These are phyloP conservation scores for Diaporthe eres DNA, from an alignment of 2,329 filamentous ascomycete species.

Conservation along the genomic window DNA sequence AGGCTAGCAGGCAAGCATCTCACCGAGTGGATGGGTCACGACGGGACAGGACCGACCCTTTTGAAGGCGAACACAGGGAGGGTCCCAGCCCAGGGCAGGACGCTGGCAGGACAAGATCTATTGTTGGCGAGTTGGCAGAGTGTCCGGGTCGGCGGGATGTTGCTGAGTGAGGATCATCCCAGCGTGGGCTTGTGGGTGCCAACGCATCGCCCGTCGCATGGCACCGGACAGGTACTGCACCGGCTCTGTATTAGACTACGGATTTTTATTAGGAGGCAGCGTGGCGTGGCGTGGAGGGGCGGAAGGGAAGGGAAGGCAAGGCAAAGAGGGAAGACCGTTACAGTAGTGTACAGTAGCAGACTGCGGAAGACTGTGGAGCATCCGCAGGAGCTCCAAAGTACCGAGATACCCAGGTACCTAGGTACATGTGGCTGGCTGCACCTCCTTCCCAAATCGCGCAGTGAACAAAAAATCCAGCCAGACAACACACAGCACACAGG, in stretches of 20 bases:
- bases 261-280: background rate
- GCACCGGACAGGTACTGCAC: background rate
- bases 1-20: background rate
- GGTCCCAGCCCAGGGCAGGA: background rate
- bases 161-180: conserved; percentile 34
- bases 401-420: background rate
- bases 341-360: background rate
- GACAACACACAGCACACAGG: background rate
- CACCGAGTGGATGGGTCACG: conserved; percentile 24
- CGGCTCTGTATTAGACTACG: background rate
- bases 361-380: conserved; percentile 13
- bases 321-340: background rate
- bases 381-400: background rate
- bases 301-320: background rate
- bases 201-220: conserved; percentile 16
- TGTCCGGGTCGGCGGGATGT: background rate
- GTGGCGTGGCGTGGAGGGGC: background rate
- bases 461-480: background rate
- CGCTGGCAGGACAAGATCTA: conserved; percentile 18
- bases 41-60: conserved; percentile 25
- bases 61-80: conserved; percentile 14
- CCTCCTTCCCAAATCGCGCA: conserved; percentile 21
- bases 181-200: conserved; percentile 15
- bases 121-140: background rate
- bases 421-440: background rate